Evolutionary conservation across 495 filamentous ascomycete species (phyloP).

Genomic region (Podospora pseudoanserina): DNA sequence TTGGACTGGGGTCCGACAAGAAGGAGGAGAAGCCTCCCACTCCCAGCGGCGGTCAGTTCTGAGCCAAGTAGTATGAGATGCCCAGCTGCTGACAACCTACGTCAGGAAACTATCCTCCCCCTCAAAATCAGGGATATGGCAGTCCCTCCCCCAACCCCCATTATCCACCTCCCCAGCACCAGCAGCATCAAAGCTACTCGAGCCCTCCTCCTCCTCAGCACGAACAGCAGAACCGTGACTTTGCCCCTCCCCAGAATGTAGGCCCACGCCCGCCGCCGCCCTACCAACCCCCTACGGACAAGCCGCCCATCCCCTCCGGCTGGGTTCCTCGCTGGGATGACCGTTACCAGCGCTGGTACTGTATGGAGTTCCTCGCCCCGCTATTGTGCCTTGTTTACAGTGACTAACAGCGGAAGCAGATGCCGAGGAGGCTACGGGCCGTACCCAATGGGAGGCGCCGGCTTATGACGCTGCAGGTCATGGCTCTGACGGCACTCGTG

Average conservation of each 20-base stretch:
- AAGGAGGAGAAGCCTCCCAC: constrained; percentile 16
- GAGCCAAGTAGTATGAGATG: background rate
- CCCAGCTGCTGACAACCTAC: background rate
- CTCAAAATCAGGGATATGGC: constrained; percentile 20
- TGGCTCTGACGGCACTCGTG: constrained; percentile 17
- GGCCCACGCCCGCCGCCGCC: constrained; percentile 30
- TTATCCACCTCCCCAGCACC: constrained; percentile 6
- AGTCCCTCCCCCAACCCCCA: constrained; percentile 17
- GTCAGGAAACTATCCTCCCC: constrained; percentile 18
- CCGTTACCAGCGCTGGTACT: constrained; percentile 56
- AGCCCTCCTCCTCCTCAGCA: constrained; percentile 1
- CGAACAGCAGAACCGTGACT: constrained; percentile 7
- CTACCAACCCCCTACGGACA: constrained; percentile 45
- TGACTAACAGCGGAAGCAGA: constrained; percentile 16
- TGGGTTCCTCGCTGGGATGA: constrained; percentile 61
- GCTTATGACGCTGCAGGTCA: constrained; percentile 31
- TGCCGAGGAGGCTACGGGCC: constrained; percentile 55
- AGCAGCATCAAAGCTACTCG: background rate
- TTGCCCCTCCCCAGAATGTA: constrained; percentile 8
- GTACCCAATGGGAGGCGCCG: constrained; percentile 58
- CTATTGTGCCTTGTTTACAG: background rate
- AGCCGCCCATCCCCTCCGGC: constrained; percentile 53
- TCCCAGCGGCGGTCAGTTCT: constrained; percentile 5
- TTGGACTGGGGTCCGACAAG: constrained; percentile 24
- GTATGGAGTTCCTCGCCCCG: constrained; percentile 10